Base-by-base conservation (phyloP, 192 early-diverging fungal genomes). In the Podila verticillata region DNA sequence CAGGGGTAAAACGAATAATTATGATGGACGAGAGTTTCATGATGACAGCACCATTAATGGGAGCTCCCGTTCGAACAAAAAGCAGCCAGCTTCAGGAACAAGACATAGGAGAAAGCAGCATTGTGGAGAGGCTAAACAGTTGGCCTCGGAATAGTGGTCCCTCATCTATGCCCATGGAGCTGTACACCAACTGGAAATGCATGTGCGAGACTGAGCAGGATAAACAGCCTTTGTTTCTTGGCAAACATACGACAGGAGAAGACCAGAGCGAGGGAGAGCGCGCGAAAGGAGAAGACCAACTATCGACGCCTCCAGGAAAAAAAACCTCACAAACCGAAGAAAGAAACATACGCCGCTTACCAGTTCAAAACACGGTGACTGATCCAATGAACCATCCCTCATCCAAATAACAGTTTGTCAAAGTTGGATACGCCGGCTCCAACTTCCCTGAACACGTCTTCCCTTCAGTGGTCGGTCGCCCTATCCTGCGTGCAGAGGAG, bases 401-500 rank as follows among this genome's bases (percentile, higher is more conserved):
- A 19, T 26, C 32, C 48, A 0, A 7, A 22, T 10, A 39, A 44
- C 67, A 95, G 91, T 99, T 99, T 88, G 97, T 97, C 74, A 99
- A 99, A 74, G 93, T 93, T 84, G 98, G 98, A 44, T 99, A 92
- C 77, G 93, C 95, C 35, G 96, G 96, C 51, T 93, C 92, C 69
- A 95, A 99, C 86, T 99, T 99, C 79, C 98, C 98, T 13, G 90
- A 93, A 62, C 85, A 95, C 81, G 95, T 96, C 44, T 99, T 98
- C 82, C 97, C 97, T 47, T 96, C 97, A 30, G 94, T 99, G 7
- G 96, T 99, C n/a, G 98, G 98, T 32, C 89, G 98, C 32, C 98
- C 98, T 62, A 99, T 98, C 77, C 86, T 99, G 48, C 96, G 97
- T 66, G 96, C 96, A 28, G 97, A 99, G 83, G 97, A 98, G 68